Conservation (phyloP, 768 basidiomycete genomes). For the Scleroderma citrinum region DNA sequence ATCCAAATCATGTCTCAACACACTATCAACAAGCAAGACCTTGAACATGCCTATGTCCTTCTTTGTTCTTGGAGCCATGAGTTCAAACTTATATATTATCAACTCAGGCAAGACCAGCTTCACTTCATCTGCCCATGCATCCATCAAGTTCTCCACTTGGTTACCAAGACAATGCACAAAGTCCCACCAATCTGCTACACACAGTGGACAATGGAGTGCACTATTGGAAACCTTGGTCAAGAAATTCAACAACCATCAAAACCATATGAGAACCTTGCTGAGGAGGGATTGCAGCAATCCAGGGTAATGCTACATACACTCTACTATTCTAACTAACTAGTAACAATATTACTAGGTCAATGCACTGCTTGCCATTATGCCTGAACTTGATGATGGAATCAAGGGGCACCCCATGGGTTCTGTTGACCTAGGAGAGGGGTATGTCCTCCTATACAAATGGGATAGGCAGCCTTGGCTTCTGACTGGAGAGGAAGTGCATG, state of each 20-base stretch:
- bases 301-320: background rate
- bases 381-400: constrained; percentile 1
- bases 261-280: constrained; percentile 21
- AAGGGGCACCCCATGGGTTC: background rate
- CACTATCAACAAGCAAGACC: background rate
- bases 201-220: constrained; percentile 26
- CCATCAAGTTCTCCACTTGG: constrained; percentile 20
- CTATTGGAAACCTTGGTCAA: constrained; percentile 20
- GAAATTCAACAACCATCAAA: constrained; percentile 22
- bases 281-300: constrained; percentile 17
- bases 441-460: background rate
- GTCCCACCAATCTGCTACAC: constrained; percentile 18
- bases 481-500: background rate
- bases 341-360: constrained; percentile 10
- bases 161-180: background rate
- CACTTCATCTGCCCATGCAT: constrained; percentile 23
- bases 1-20: constrained; percentile 1
- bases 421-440: background rate
- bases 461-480: background rate
- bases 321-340: background rate
- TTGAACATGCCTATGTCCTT: background rate
- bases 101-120: constrained; percentile 15
- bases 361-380: constrained; percentile 10
- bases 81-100: constrained; percentile 24
- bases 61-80: constrained; percentile 19